Evolutionary conservation across 1,284 basidiomycete genomes (phyloP), one percentile per base, ranked within the genome.

Genomic region (Pseudozyma hubeiensis): DNA sequence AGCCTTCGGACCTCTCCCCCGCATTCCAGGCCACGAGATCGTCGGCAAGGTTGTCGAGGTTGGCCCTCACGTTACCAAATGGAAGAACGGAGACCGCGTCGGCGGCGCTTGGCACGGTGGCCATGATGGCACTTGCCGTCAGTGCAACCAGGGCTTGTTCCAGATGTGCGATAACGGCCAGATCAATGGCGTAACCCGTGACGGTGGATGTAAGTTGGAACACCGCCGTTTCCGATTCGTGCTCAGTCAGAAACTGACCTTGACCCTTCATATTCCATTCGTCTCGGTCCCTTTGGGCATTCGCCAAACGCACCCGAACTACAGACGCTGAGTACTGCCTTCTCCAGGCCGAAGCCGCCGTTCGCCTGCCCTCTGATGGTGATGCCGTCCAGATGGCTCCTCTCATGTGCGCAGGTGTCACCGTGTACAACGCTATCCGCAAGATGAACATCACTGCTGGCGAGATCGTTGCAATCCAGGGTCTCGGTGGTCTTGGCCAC

Each of bases 401-500:
- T 14, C 72, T 87, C 4, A 76, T 86, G 58, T 87, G 85, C 61
- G 85, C 86, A 9, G 86, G 86, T 39, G 67, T 82, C 14, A 83
- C 85, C 5, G 80, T 81, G 30, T 83, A 75, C 77, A 86, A 85
- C 67, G 83, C 84, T 5, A 79, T 87, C 30, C 80, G 86, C 33
- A 75, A 85, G 70, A 84, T 85, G 74, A 63, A 70, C 33, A 53
- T 79, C 41, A 64, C 66, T 40, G 66, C 81, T 2, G 82, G 81
- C 10, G 82, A 85, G 53, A 70, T 85, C 13, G 85, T 86, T 5
- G 84, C 81, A 6, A 78, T 87, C 6, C 85, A 86, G 53, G 86
- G 86, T 31, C 73, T 86, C 33, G 86, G 86, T 60, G 84, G 84
- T 52, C 81, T 86, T 3, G 85, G 85, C n/a, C 84, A 85, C 53